Percentiles rank a stretch among this genome's conserved stretches.
These are phyloP conservation scores for Teratosphaeria pseudoeucalypti DNA, from an alignment of 2,329 filamentous ascomycete species.

Conservation along the genomic window DNA sequence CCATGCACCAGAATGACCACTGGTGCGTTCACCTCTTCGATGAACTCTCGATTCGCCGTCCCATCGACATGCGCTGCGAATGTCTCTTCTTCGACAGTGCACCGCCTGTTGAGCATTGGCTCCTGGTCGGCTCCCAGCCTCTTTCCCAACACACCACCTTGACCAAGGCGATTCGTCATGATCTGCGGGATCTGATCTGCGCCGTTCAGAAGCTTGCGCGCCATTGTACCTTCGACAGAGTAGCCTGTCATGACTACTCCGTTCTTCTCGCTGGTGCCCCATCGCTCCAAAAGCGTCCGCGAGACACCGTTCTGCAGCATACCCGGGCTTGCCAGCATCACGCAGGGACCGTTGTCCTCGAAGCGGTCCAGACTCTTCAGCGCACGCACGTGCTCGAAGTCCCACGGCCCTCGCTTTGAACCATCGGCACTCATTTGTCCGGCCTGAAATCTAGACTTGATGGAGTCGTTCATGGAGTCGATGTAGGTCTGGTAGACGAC, in stretches of 20 bases:
- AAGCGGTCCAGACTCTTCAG: slow-evolving; percentile 90
- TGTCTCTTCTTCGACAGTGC: slow-evolving; percentile 86
- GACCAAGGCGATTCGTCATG: slow-evolving; percentile 48
- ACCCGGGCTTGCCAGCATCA: slow-evolving; percentile 95
- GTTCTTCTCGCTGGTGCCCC: slow-evolving; percentile 93
- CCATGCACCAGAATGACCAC: slow-evolving; percentile 96
- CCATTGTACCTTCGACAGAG: slow-evolving; percentile 97
- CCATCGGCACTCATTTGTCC: slow-evolving; percentile 46
- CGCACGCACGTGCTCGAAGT: slow-evolving; percentile 88
- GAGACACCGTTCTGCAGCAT: slow-evolving; percentile 97
- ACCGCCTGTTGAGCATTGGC: slow-evolving; percentile 81
- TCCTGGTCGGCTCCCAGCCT: slow-evolving; percentile 62
- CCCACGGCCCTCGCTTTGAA: slow-evolving; percentile 76
- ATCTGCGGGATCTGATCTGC: slow-evolving; percentile 91
- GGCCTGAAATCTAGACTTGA: slow-evolving; percentile 81
- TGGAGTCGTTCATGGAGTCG: slow-evolving; percentile 98
- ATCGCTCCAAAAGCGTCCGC: slow-evolving; percentile 81
- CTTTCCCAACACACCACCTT: slow-evolving; percentile 17
- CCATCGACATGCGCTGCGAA: slow-evolving; percentile 97
- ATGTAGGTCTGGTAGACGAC: slow-evolving; percentile 97
- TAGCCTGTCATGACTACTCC: slow-evolving; percentile 98
- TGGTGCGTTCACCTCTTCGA: slow-evolving; percentile 83
- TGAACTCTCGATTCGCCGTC: slow-evolving; percentile 90
- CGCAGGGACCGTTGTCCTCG: slow-evolving; percentile 87
- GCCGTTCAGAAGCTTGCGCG: slow-evolving; percentile 76